phyloP scores from a whole-genome alignment of 768 basidiomycete species.

The Pleurotus eryngii region DNA sequence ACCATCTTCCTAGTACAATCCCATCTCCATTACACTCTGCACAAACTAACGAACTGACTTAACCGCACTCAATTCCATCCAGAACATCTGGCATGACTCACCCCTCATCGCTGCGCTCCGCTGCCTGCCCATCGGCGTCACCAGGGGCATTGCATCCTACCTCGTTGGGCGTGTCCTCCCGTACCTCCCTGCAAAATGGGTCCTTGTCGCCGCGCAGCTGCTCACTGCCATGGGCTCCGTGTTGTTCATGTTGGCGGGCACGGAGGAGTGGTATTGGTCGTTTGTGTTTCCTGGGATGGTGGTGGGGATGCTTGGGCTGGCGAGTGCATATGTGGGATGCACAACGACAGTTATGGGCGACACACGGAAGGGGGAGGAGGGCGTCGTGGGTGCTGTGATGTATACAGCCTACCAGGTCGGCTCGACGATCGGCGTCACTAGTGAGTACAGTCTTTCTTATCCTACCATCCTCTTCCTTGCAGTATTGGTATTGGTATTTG shows the following conservation, averaged over 20 bases:
- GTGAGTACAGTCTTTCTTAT: not conserved
- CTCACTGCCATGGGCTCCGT: constrained; percentile 31
- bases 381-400: constrained; percentile 13
- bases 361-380: constrained; percentile 10
- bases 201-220: constrained; percentile 36
- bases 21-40: not conserved
- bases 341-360: constrained; percentile 11
- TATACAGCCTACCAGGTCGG: constrained; percentile 11
- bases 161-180: not conserved
- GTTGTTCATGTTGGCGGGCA: constrained; percentile 37
- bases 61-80: constrained; percentile 15
- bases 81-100: constrained; percentile 31
- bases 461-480: not conserved
- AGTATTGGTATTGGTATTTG: not conserved
- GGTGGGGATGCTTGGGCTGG: constrained; percentile 39
- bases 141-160: not conserved
- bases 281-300: constrained; percentile 44
- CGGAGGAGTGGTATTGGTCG: constrained; percentile 36
- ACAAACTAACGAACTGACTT: not conserved
- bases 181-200: not conserved
- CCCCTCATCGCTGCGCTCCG: constrained; percentile 30
- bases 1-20: constrained; percentile 21
- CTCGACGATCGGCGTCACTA: constrained; percentile 6
- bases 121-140: constrained; percentile 14
- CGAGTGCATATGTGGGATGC: constrained; percentile 29